Conservation (phyloP, 768 basidiomycete genomes). For the Kwoniella sp. region DNA sequence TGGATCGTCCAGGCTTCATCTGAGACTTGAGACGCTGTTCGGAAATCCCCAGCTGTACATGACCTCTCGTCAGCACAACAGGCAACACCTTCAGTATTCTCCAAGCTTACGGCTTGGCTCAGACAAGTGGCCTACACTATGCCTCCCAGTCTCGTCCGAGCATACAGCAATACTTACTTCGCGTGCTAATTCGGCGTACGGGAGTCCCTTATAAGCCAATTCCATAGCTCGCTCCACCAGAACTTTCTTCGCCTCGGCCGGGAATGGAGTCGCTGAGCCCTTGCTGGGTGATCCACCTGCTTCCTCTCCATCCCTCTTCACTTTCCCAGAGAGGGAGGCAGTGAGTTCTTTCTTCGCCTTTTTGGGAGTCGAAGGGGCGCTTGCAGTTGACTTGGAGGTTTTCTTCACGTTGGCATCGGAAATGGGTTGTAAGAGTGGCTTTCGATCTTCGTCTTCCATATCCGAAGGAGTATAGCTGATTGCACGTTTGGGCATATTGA, state of each 20-base stretch:
- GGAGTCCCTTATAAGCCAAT: slow-evolving; percentile 15
- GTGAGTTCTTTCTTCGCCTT: not conserved
- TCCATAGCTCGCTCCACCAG: slow-evolving; percentile 19
- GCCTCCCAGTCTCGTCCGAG: not conserved
- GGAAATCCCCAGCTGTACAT: slow-evolving; percentile 12
- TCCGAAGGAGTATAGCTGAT: not conserved
- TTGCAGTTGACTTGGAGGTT: not conserved
- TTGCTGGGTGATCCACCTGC: not conserved
- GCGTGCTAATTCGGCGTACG: slow-evolving; percentile 15
- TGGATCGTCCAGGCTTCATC: slow-evolving; percentile 18
- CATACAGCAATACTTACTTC: slow-evolving; percentile 12
- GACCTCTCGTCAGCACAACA: slow-evolving; percentile 9
- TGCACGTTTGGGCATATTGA: not conserved
- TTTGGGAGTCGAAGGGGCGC: not conserved
- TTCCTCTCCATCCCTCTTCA: not conserved
- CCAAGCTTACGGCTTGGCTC: not conserved
- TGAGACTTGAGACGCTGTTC: slow-evolving; percentile 25
- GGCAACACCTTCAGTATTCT: not conserved
- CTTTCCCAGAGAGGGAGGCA: not conserved
- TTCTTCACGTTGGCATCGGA: not conserved
- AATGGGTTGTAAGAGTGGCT: not conserved
- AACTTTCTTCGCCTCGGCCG: slow-evolving; percentile 6
- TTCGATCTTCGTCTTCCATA: not conserved
- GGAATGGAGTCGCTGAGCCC: not conserved
- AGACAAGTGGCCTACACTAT: too few species aligned